phyloP scores from a whole-genome alignment of 2,329 filamentous ascomycete species.

The Talaromyces sp. region DNA sequence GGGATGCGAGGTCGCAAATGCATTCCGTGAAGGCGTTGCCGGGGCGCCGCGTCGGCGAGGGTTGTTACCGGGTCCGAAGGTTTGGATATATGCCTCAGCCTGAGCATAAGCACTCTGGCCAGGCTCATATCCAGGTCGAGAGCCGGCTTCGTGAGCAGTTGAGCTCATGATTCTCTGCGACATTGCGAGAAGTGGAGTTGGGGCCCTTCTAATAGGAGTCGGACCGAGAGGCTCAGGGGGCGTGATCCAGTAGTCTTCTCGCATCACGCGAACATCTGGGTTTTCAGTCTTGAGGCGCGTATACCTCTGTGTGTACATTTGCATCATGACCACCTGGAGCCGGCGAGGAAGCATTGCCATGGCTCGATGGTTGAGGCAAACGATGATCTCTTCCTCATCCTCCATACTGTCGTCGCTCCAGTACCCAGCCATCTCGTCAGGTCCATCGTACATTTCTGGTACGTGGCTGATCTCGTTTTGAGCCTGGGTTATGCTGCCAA shows the following conservation, averaged over 20 bases:
- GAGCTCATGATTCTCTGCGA: not conserved
- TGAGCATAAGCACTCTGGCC: not conserved
- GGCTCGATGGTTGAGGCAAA: conserved; percentile 22
- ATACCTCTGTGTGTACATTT: conserved; percentile 22
- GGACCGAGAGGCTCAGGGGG: not conserved
- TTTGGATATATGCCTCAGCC: not conserved
- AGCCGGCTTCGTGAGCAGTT: not conserved
- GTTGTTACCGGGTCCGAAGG: conserved; percentile 1
- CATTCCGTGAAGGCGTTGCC: not conserved
- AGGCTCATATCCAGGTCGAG: not conserved
- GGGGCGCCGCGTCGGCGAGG: conserved; percentile 5
- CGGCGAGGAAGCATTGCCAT: conserved; percentile 21
- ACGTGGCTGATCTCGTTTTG: not conserved
- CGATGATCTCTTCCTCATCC: conserved; percentile 26
- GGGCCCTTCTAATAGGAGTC: not conserved
- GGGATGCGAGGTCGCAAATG: not conserved
- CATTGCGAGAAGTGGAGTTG: conserved; percentile 7
- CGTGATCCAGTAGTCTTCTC: conserved; percentile 15
- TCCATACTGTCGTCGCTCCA: conserved; percentile 10
- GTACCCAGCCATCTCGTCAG: not conserved
- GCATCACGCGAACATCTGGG: conserved; percentile 13
- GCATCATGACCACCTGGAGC: conserved; percentile 23
- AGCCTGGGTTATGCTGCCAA: not conserved
- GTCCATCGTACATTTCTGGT: not conserved
- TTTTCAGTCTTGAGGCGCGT: conserved; percentile 14